Base-by-base conservation (phyloP, 176 grass and related monocot species). In the Aegilops tauschii region DNA sequence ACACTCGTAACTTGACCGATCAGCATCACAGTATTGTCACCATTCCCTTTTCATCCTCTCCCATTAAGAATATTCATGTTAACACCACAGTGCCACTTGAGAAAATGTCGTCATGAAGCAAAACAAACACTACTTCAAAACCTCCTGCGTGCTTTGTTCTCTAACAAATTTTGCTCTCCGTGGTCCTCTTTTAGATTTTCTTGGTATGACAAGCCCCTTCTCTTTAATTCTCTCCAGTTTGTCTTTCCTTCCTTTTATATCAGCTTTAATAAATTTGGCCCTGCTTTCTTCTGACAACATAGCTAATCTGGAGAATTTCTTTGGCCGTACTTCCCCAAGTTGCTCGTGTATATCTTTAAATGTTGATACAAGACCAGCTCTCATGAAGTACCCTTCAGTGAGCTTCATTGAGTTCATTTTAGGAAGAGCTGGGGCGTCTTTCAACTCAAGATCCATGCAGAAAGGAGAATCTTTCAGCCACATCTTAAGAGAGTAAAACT, bases 381-480 rank as follows among this genome's bases (percentile, higher is more conserved):
- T 95, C 93, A 98, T 98, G 82, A 95, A 98, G 88, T 86, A 92
- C 56, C 96, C 96, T 45, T 95, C 93, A 28, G 78, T 93, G 40
- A 98, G 95, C 87, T 88, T 91, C 90, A 98, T 94, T 74, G 91
- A 94, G 89, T 98, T 98, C 63, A 77, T 79, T 82, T 81, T 58
- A 74, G 93, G 91, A 94, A 95, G 93, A 87, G 90, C 74, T 54
- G 69, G 81, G 77, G 78, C 36, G 47, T 98, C 90, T 94, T 98
- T 95, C 80, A 98, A 88, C 84, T 98, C 90, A 29, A 98, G 91
- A 76, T 98, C 93, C 88, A 95, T 85, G 86, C 93, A 98, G 75
- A 98, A 98, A 84, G 91, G 83, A 78, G 96, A 98, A 76, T 98
- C 93, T 89, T 98, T 98, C 61, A 98, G 78, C 93, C 93, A 94